Conservation (phyloP, 2,329 filamentous ascomycete species). For the Nemania serpens region DNA sequence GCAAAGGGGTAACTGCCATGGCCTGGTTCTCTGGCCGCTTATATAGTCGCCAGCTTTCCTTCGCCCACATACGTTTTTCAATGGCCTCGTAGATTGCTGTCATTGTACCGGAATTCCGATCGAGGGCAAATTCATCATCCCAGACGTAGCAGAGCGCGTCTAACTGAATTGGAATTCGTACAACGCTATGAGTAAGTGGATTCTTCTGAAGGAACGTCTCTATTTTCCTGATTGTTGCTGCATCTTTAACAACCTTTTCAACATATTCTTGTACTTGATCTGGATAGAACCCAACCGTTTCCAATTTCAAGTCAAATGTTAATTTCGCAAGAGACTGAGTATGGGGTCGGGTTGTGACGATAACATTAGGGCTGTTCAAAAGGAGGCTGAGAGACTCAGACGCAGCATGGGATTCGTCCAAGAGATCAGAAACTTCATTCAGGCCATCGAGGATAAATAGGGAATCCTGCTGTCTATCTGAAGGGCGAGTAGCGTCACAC, state of each 20-base stretch:
- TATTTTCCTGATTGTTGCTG: constrained; percentile 1
- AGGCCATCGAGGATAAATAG: constrained; percentile 50
- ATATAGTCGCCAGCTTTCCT: constrained; percentile 40
- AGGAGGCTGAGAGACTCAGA: not conserved
- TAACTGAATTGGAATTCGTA: constrained; percentile 49
- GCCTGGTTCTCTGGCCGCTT: too few relatives aligned
- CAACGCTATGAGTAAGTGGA: constrained; percentile 42
- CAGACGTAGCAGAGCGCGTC: constrained; percentile 51
- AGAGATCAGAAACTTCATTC: constrained; percentile 44
- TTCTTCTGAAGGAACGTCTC: constrained; percentile 42
- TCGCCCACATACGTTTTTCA: constrained; percentile 44
- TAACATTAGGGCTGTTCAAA: constrained; percentile 40
- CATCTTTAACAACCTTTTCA: too few relatives aligned
- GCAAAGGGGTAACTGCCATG: too few relatives aligned
- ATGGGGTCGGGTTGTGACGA: constrained; percentile 48
- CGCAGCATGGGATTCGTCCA: not conserved
- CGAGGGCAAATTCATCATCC: constrained; percentile 19
- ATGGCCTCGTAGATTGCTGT: constrained; percentile 44
- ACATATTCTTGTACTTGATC: constrained; percentile 43
- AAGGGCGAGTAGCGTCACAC: not conserved
- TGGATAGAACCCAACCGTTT: constrained; percentile 47
- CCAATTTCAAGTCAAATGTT: constrained; percentile 42
- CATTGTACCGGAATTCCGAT: constrained; percentile 42
- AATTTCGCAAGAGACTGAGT: constrained; percentile 9
- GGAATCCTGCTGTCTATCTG: constrained; percentile 1